Base-by-base conservation (phyloP, 371 early-diverging fungal species). In the Circinella minor region DNA sequence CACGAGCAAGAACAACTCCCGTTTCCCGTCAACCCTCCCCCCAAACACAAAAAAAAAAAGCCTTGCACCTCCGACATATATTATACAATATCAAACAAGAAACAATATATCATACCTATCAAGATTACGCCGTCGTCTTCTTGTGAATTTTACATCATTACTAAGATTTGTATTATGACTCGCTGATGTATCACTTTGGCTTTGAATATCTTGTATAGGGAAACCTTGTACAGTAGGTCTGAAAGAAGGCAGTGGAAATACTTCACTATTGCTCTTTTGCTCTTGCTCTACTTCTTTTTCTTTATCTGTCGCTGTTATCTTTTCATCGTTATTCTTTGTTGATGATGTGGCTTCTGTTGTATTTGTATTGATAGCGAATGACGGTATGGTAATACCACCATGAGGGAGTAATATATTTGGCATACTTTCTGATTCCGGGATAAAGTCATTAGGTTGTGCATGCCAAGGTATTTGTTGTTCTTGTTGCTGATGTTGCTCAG, bases 331-430 rank as follows among this genome's bases (percentile, higher is more conserved):
- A 27, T 27, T 0, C 15, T 70, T 39, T 55, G 46, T 60, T n/a
- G 54, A 46, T 66, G 68, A 47, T 48, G 65, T 62, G 51, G 14
- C 51, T 51, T 8, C n/a, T 51, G 51, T 51, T 8, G 51, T 14
- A 51, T 51, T 14, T 13, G 8, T 51, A 51, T 51, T 51, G n/a
- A 51, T 14, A 51, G 51, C 72, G 73, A 80, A 79, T 15, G 83
- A 80, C 11, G 83, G 78, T 39, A 74, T 70, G 48, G 47, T 61
- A 49, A 77, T 76, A 11, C 77, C 77, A 36, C 74, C 77, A 64
- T 81, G 64, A 36, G 79, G 79, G 6, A 77, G 60, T 8, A 77
- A 66, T n/a, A 81, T 78, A 61, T 81, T 78, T 15, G 74, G 75
- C 74, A 74, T 77, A 57, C 74, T 74, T 20, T 69, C 54, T n/a